These are phyloP conservation scores for Ulmus americana DNA, from an alignment of 331 rosid genomes.

Conservation along the genomic window DNA sequence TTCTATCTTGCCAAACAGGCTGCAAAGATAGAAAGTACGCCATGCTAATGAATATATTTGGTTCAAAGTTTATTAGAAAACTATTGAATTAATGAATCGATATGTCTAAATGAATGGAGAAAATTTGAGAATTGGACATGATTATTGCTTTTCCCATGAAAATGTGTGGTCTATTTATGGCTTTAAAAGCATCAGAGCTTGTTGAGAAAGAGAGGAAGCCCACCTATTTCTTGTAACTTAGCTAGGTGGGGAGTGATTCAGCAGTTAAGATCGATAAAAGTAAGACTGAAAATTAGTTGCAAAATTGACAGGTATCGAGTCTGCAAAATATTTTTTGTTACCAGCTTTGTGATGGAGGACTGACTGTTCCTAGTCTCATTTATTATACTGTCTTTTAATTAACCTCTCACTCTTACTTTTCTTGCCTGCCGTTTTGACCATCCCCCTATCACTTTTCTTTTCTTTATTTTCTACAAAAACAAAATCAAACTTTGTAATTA, in stretches of 20 bases:
- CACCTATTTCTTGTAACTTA: conserved; percentile 4
- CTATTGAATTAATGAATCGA: too few relatives aligned
- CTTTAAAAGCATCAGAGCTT: not conserved
- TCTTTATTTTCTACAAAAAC: not conserved
- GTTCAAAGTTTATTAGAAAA: too few relatives aligned
- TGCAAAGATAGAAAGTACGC: too few relatives aligned
- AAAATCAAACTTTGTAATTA: too few relatives aligned
- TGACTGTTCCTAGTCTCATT: conserved; percentile 6
- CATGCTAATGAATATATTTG: too few relatives aligned
- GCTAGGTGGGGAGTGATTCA: not conserved
- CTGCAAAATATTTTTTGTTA: not conserved
- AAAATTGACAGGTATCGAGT: not conserved
- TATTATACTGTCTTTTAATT: conserved; percentile 4
- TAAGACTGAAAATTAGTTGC: not conserved
- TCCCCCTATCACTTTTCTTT: not conserved
- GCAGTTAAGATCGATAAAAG: not conserved
- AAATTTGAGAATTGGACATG: not conserved
- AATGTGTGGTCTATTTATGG: not conserved
- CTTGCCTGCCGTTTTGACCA: not conserved
- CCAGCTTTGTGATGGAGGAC: conserved; percentile 2
- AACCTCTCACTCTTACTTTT: not conserved
- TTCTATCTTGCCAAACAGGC: too few relatives aligned
- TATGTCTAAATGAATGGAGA: too few relatives aligned
- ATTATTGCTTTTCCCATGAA: not conserved
- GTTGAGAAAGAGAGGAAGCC: not conserved